Evolutionary conservation across 176 grass and related monocot species (phyloP), one percentile per base, ranked within the genome.

Genomic region (Bonia amplexicaulis): DNA sequence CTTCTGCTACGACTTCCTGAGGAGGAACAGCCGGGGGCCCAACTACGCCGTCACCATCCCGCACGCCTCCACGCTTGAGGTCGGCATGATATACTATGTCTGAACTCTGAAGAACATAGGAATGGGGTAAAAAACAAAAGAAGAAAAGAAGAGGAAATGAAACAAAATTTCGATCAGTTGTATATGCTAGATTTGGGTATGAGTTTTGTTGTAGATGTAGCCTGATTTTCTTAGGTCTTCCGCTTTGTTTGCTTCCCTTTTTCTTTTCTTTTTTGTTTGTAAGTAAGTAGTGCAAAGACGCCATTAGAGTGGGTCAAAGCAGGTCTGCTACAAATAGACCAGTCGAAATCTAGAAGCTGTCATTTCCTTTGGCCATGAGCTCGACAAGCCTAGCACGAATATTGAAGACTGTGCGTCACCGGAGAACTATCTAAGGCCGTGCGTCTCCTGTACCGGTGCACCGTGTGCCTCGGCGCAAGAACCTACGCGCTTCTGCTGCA

Each of bases 81-180:
- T 99, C 10, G 93, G 96, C 47, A 99, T 96, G 93, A 84, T 99
- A 6, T 99, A 99, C 66, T 69, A 88, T 92, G 93, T 99, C 51
- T 99, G 11, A 49, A 16, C 5, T 5, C 77, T 20, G 17, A 74
- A 71, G 22, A 77, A 52, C 41, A 65, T 77, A 84, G 85, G 44
- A 77, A 29, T 37, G 39, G 44, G 40, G 19, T 0, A 3, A 2
- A 40, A 2, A 6, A 23, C 9, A 22, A 22, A 8, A 83, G 35
- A 39, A 14, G n/a, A 80, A 26, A 31, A 27, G 40, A 19, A 40
- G 42, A 80, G 9, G 53, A 72, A 25, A 61, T 19, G 44, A 61
- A 80, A 47, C 78, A 72, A 73, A 54, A 22, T 82, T 70, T 63
- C 88, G 46, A 47, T 47, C 22, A 25, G 57, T 25, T 60, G 57